Conservation (phyloP, 306 rosid species). For the Ormosia semicastrata region DNA sequence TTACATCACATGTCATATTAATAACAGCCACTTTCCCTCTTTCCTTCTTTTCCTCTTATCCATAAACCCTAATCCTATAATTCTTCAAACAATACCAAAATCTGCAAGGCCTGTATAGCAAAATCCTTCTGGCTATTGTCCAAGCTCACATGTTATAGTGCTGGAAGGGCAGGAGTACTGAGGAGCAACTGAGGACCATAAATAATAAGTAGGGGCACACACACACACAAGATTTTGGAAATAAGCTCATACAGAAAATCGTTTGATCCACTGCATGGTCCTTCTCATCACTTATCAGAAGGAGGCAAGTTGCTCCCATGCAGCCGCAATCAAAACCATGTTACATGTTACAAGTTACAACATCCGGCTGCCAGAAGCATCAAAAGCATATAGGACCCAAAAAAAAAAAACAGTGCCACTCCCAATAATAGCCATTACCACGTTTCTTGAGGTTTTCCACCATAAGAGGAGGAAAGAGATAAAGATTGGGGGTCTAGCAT, state of each 20-base stretch:
- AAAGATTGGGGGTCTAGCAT: conserved; percentile 21
- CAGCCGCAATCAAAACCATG: conserved; percentile 38
- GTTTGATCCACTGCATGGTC: conserved; percentile 44
- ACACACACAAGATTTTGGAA: conserved; percentile 3
- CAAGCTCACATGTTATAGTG: not conserved
- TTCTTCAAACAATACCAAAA: too few species aligned
- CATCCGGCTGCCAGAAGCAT: conserved; percentile 42
- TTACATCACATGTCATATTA: too few species aligned
- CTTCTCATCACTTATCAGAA: conserved; percentile 39
- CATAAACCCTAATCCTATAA: too few species aligned
- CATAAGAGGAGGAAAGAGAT: conserved; percentile 21
- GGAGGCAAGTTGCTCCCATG: conserved; percentile 32
- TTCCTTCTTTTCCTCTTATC: too few species aligned
- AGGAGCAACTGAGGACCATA: too few species aligned
- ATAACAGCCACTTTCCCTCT: too few species aligned
- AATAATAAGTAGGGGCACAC: not conserved
- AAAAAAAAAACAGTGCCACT: conserved; percentile 24
- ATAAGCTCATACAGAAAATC: conserved; percentile 40
- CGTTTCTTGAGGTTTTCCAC: conserved; percentile 41
- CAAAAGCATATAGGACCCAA: conserved; percentile 28
- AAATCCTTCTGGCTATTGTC: not conserved
- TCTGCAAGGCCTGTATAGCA: not conserved
- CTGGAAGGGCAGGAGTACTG: not conserved
- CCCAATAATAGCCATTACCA: conserved; percentile 47
- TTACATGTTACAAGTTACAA: conserved; percentile 52